Evolutionary conservation across 345 rosid species (phyloP).

Genomic region (sweet orange (Citrus sinensis)): DVS_A1.0 CM039166.1:18207501-18208000

Average conservation of each 20-base stretch:
- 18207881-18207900: conserved; percentile 8
- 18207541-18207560: not conserved
- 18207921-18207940: conserved; percentile 31
- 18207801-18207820: not conserved
- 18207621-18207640: conserved; percentile 1
- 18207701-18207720: not conserved
- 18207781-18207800: not conserved
- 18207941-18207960: conserved; percentile 15
- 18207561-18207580: not conserved
- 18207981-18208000: conserved; percentile 29
- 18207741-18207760: not conserved
- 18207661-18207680: not conserved
- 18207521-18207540: not conserved
- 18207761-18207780: not conserved
- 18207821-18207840: conserved; percentile 2
- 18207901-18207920: conserved; percentile 17
- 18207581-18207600: conserved; percentile 10
- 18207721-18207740: not conserved
- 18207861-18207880: conserved; percentile 11
- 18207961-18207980: conserved; percentile 8
- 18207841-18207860: conserved; percentile 2
- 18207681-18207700: conserved; percentile 3
- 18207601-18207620: conserved; percentile 7
- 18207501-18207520: not conserved
- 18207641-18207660: conserved; percentile 10